Evolutionary conservation across 495 filamentous ascomycete genomes (phyloP).

Genomic region (Chaetomium cochliodes): DNA sequence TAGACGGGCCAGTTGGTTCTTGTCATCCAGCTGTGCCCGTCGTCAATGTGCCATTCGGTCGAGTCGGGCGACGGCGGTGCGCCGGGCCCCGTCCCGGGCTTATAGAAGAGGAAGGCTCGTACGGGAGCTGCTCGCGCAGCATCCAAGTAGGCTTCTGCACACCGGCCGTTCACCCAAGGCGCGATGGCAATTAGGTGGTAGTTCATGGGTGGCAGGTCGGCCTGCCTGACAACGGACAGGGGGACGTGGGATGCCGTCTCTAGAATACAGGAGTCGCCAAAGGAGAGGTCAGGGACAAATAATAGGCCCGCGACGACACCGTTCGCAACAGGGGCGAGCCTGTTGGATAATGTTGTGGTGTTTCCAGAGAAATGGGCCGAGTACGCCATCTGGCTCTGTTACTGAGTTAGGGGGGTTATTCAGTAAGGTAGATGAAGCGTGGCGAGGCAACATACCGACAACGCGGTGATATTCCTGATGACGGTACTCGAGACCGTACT

Average conservation of each 20-base stretch:
- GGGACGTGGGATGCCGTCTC: conserved; percentile 61
- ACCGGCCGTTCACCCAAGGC: conserved; percentile 76
- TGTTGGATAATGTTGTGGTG: conserved; percentile 69
- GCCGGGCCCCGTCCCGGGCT: conserved; percentile 55
- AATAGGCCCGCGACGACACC: conserved; percentile 68
- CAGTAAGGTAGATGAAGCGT: neutral
- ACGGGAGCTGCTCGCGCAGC: conserved; percentile 58
- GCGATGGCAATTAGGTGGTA: conserved; percentile 70
- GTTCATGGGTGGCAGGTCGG: conserved; percentile 67
- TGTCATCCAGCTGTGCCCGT: conserved; percentile 61
- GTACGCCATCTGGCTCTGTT: conserved; percentile 65
- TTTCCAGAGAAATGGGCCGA: conserved; percentile 57
- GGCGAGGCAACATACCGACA: conserved; percentile 37
- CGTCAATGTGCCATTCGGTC: conserved; percentile 63
- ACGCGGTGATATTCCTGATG: conserved; percentile 49
- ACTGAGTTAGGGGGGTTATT: neutral
- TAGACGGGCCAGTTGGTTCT: conserved; percentile 74
- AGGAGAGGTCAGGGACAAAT: conserved; percentile 70
- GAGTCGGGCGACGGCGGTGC: conserved; percentile 61
- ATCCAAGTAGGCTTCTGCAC: conserved; percentile 65
- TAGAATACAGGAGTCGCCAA: conserved; percentile 58
- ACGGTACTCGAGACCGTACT: conserved; percentile 47
- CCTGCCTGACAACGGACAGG: conserved; percentile 66
- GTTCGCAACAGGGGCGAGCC: conserved; percentile 51
- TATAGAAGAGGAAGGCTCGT: conserved; percentile 73